These are phyloP conservation scores for Saccharomyces hybrid DNA, from an alignment of 1,139 yeast genomes.

Conservation along the genomic window DNA sequence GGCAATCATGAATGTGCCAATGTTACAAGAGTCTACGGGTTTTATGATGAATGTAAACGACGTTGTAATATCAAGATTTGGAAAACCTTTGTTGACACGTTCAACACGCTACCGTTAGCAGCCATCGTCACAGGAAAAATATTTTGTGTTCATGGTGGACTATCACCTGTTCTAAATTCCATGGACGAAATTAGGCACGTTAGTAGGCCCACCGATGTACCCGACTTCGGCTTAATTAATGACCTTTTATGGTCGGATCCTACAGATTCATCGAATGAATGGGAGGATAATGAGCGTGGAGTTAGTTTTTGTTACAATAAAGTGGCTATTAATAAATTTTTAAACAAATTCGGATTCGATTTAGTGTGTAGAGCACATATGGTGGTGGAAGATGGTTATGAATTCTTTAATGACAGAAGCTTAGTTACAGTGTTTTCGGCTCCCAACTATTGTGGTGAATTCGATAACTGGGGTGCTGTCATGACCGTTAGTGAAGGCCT, in stretches of 20 bases:
- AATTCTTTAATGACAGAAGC: conserved; percentile 81
- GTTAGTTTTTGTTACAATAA: conserved; percentile 84
- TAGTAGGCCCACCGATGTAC: conserved; percentile 89
- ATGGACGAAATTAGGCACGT: conserved; percentile 82
- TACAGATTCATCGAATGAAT: conserved; percentile 82
- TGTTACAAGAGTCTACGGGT: conserved; percentile 85
- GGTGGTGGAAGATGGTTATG: conserved; percentile 96
- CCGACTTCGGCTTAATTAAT: conserved; percentile 81
- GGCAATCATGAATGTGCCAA: conserved; percentile 97
- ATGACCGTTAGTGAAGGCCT: conserved; percentile 88
- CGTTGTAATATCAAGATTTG: conserved; percentile 82
- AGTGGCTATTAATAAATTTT: conserved; percentile 79
- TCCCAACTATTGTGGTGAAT: conserved; percentile 92
- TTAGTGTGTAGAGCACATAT: conserved; percentile 89
- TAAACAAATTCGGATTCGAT: conserved; percentile 77
- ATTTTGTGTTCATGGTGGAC: conserved; percentile 91
- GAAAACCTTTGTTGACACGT: conserved; percentile 82
- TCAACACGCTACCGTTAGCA: conserved; percentile 82
- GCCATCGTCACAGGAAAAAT: conserved; percentile 89
- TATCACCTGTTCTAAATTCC: conserved; percentile 74
- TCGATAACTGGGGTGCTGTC: conserved; percentile 95
- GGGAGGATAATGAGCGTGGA: conserved; percentile 95
- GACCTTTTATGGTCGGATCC: conserved; percentile 93
- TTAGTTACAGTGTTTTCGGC: conserved; percentile 88
- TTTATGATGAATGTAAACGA: conserved; percentile 89